Percentiles rank a stretch among this genome's conserved stretches.
phyloP scores from a whole-genome alignment of 306 rosid genomes.

The Sindora glabra region DNA sequence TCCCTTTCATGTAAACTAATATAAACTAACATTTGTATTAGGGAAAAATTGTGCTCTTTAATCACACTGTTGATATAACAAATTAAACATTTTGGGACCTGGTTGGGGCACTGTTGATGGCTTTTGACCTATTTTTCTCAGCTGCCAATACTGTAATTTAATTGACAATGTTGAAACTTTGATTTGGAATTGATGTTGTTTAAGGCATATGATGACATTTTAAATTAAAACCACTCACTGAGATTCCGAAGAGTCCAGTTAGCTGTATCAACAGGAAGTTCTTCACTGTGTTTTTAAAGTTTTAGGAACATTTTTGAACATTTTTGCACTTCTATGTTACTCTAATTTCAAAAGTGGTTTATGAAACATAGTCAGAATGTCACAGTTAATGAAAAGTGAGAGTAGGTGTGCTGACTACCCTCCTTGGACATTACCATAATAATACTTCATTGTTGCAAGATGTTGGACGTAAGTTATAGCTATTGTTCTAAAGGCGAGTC shows the following conservation, averaged over 20 bases:
- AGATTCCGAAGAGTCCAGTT: background rate
- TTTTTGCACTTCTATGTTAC: background rate
- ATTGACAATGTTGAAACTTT: background rate
- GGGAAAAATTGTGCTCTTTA: background rate
- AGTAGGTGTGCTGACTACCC: too few relatives aligned
- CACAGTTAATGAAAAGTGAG: background rate
- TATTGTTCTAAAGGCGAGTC: too few relatives aligned
- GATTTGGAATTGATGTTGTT: background rate
- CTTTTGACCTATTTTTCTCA: background rate
- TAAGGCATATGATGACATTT: background rate
- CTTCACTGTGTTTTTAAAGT: background rate
- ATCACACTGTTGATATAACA: background rate
- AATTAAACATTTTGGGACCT: background rate
- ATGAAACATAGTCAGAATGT: background rate
- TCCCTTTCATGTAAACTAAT: too few relatives aligned
- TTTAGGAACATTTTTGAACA: background rate
- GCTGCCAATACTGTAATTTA: background rate
- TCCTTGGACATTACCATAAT: too few relatives aligned
- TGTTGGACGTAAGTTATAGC: too few relatives aligned
- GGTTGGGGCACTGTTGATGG: background rate
- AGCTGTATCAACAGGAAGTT: background rate
- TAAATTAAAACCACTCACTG: background rate
- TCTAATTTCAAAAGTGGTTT: background rate
- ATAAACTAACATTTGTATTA: too few relatives aligned
- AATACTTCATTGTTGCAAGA: too few relatives aligned